Base-by-base conservation (phyloP, 768 basidiomycete genomes). In the Mycena amicta region DNA sequence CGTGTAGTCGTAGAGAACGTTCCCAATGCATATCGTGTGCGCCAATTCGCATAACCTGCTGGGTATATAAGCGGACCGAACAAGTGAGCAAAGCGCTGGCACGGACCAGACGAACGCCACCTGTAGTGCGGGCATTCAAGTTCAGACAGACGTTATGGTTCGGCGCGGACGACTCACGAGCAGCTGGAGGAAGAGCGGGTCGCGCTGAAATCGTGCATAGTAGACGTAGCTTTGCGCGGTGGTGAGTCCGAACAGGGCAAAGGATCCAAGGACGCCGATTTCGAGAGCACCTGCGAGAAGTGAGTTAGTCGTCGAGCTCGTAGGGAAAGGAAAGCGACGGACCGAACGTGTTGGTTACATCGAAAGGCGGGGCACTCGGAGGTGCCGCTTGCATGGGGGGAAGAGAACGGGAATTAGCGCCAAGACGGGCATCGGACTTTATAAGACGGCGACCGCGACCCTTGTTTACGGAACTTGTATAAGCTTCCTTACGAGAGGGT, bases 281-380 rank as follows among this genome's bases (percentile, higher is more conserved):
- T 52, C 29, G 5, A 31, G 22, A 5, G 51, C 51, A 26, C 51
- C 51, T 52, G 47, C 41, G 41, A n/a, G n/a, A n/a, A n/a, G n/a
- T n/a, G n/a, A n/a, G n/a, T n/a, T n/a, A n/a, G n/a, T n/a, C n/a
- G n/a, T n/a, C n/a, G n/a, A n/a, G n/a, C n/a, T n/a, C n/a, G n/a
- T n/a, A n/a, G n/a, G n/a, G n/a, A n/a, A n/a, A n/a, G n/a, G n/a
- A n/a, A n/a, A n/a, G n/a, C n/a, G n/a, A n/a, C n/a, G n/a, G n/a
- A n/a, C n/a, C n/a, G n/a, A n/a, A n/a, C n/a, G n/a, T n/a, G n/a
- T n/a, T n/a, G n/a, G n/a, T n/a, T n/a, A n/a, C n/a, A n/a, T n/a
- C n/a, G n/a, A n/a, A n/a, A n/a, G n/a, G n/a, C n/a, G n/a, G n/a
- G n/a, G n/a, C n/a, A n/a, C n/a, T n/a, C n/a, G n/a, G n/a, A n/a